Evolutionary conservation across 495 filamentous ascomycete species (phyloP).

Genomic region (Chaetomium tenue): DNA sequence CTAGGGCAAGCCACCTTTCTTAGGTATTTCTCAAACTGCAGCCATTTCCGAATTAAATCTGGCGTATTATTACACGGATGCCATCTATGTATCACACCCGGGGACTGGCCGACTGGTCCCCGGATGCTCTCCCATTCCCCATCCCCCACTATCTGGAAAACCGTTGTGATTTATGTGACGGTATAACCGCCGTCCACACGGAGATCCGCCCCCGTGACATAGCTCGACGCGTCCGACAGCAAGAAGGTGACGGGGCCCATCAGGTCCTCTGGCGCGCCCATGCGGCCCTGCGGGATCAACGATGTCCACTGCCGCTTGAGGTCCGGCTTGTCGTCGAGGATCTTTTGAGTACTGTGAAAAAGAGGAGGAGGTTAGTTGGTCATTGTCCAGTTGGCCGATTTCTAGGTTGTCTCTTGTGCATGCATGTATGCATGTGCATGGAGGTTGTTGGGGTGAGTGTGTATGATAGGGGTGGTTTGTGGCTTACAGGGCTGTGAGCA

Average conservation of each 20-base stretch:
- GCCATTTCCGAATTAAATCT: too few relatives aligned
- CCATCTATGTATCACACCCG: too few relatives aligned
- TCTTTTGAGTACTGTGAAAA: constrained; percentile 91
- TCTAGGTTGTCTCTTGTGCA: not conserved
- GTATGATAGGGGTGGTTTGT: not conserved
- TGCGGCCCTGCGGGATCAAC: constrained; percentile 84
- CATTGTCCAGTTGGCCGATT: too few relatives aligned
- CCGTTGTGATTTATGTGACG: constrained; percentile 49
- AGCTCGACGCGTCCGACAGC: constrained; percentile 77
- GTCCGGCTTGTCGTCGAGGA: constrained; percentile 87
- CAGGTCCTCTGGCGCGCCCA: constrained; percentile 88
- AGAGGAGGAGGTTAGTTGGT: not conserved
- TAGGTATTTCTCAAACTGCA: too few relatives aligned
- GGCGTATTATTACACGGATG: too few relatives aligned
- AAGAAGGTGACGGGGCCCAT: constrained; percentile 93
- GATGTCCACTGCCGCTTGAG: constrained; percentile 85
- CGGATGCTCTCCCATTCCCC: not conserved
- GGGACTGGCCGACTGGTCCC: too few relatives aligned
- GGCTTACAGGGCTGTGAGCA: constrained; percentile 85
- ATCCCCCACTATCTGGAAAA: not conserved
- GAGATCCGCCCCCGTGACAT: constrained; percentile 88
- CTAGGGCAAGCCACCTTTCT: too few relatives aligned
- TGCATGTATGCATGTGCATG: not conserved
- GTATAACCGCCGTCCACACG: constrained; percentile 93
- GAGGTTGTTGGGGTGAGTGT: not conserved